phyloP scores from a whole-genome alignment of 2,329 filamentous ascomycete genomes.

The Colletotrichum sojae region DNA sequence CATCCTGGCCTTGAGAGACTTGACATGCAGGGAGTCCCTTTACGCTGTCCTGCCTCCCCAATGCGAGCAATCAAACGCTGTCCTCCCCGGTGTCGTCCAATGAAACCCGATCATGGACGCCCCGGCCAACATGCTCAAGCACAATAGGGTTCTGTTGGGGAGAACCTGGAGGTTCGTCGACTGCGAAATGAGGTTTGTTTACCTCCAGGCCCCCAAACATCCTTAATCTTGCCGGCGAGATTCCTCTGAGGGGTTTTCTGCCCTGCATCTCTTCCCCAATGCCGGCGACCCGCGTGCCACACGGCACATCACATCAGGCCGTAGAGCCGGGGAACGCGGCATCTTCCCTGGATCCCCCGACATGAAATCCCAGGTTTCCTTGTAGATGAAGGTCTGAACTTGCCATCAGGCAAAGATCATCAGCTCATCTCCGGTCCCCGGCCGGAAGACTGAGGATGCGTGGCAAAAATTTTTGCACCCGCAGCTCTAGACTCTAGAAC shows the following conservation, averaged over 20 bases:
- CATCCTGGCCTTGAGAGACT: constrained; percentile 14
- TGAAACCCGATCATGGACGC: constrained; percentile 6
- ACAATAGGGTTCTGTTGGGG: constrained; percentile 1
- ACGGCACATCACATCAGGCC: constrained; percentile 29
- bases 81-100: constrained; percentile 11
- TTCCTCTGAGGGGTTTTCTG: constrained; percentile 25
- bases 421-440: constrained; percentile 25
- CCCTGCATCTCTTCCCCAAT: constrained; percentile 10
- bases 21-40: constrained; percentile 19
- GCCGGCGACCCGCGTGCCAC: constrained; percentile 26
- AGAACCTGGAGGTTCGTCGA: constrained; percentile 6
- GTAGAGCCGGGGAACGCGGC: constrained; percentile 29
- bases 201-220: constrained; percentile 16
- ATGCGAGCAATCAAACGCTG: constrained; percentile 10
- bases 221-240: constrained; percentile 33
- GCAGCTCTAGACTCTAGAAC: constrained; percentile 12
- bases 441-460: not conserved
- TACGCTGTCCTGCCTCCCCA: not conserved
- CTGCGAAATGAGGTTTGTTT: constrained; percentile 33
- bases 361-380: not conserved
- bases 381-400: constrained; percentile 8
- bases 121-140: constrained; percentile 5
- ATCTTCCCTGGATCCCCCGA: constrained; percentile 14
- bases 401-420: not conserved
- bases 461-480: constrained; percentile 9